Percentiles rank a stretch among this genome's conserved stretches.
Conservation (phyloP, 1,139 yeast species). For the Kurtzmaniella quercitrusa region DNA sequence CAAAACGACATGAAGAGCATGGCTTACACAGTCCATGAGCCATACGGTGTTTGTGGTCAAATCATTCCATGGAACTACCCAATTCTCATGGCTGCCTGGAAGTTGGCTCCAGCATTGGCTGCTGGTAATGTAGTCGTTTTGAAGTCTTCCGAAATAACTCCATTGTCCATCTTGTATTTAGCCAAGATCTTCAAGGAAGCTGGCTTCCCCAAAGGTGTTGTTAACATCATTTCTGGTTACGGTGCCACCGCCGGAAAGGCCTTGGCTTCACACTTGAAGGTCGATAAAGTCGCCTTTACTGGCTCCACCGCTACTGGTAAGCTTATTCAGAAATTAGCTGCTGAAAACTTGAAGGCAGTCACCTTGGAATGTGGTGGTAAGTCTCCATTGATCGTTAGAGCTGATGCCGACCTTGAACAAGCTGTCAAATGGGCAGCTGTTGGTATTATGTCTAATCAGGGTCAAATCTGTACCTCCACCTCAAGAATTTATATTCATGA, state of each 20-base stretch:
- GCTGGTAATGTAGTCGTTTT: constrained; percentile 64
- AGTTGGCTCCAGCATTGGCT: constrained; percentile 61
- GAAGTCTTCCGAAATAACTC: constrained; percentile 67
- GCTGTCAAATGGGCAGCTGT: constrained; percentile 84
- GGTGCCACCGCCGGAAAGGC: constrained; percentile 58
- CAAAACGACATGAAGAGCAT: constrained; percentile 64
- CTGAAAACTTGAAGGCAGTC: constrained; percentile 60
- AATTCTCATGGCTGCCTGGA: constrained; percentile 57
- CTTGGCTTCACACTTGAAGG: constrained; percentile 50
- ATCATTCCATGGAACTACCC: constrained; percentile 70
- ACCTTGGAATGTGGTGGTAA: constrained; percentile 95
- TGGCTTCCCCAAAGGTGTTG: constrained; percentile 72
- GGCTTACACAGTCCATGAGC: constrained; percentile 79
- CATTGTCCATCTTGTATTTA: constrained; percentile 54
- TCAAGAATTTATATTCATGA: constrained; percentile 45
- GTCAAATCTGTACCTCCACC: constrained; percentile 46
- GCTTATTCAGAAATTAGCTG: constrained; percentile 56
- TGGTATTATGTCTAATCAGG: constrained; percentile 78
- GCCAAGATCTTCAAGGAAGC: constrained; percentile 56
- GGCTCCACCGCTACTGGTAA: constrained; percentile 62
- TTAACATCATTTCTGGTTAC: constrained; percentile 55
- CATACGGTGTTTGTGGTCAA: constrained; percentile 77
- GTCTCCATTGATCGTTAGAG: constrained; percentile 68
- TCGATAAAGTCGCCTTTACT: constrained; percentile 68
- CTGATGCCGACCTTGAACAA: constrained; percentile 71